Evolutionary conservation across 2,329 filamentous ascomycete species (phyloP), one percentile per base, ranked within the genome.

Genomic region (Cercospora beticola): DNA sequence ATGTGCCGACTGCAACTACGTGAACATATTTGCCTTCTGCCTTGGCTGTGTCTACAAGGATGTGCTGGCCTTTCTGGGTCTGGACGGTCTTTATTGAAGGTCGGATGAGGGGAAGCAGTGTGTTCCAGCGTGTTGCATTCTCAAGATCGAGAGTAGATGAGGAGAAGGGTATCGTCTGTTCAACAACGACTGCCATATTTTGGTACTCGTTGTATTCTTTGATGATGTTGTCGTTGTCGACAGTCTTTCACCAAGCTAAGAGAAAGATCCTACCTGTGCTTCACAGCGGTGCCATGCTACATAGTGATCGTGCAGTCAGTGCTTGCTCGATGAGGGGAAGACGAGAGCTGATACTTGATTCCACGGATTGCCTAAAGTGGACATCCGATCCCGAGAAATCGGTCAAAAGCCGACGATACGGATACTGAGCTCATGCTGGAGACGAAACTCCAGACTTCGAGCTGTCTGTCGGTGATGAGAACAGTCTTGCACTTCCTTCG

Each of bases 101-200:
- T 9, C 77, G 72, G n/a, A 79, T 72, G 2, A 79, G 72, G 40
- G 78, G 77, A 23, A 79, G 72, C 9, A 79, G 72, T 3, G 68
- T 71, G 62, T 73, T 77, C 78, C 78, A 79, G 65, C 78, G 72
- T 10, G 70, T 58, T 7, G 76, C 64, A 52, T 76, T 78, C 18
- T 74, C 70, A 33, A 78, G 73, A 43, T 78, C 75, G 16, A 79
- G 73, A 21, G 70, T 64, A 36, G 70, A 36, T 3, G 71, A 56
- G 8, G 71, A 65, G 67, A 78, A 79, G 2, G 78, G 78, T 16
- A 79, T 74, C 2, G 78, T 79, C 67, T 78, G 78, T 43, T 78
- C 75, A 43, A 79, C 78, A 18, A 78, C 74, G n/a, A 79, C 73
- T 33, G 77, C 73, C 78, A 79, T 79, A n/a, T 43, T 60, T 30